Evolutionary conservation across 345 rosid species (phyloP).

Genomic region (Gossypium australe): DNA sequence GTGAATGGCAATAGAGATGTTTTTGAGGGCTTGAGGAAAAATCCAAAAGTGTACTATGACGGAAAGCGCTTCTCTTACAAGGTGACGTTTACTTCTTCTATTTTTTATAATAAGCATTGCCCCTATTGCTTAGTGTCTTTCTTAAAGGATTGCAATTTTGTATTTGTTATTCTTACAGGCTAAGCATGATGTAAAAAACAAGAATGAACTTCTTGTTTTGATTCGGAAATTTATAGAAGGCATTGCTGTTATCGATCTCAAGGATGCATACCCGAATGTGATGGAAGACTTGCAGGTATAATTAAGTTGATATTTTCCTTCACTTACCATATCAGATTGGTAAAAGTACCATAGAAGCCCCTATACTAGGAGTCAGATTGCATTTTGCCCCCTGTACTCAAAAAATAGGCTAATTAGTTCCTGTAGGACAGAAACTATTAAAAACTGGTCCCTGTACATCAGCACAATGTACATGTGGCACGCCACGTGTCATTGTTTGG

Average conservation of each 20-base stretch:
- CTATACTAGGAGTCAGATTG: too few relatives aligned
- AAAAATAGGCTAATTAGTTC: too few relatives aligned
- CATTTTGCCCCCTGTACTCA: too few relatives aligned
- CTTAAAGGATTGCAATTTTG: slow-evolving; percentile 16
- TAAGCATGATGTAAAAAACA: slow-evolving; percentile 69
- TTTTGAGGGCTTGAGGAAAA: slow-evolving; percentile 75
- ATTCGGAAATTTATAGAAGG: slow-evolving; percentile 59
- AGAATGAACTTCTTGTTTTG: slow-evolving; percentile 52
- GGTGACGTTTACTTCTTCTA: background rate
- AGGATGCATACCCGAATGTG: slow-evolving; percentile 80
- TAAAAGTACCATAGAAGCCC: too few relatives aligned
- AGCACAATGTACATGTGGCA: too few relatives aligned
- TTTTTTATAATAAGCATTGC: background rate
- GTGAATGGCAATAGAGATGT: slow-evolving; percentile 66
- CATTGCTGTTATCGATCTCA: slow-evolving; percentile 66
- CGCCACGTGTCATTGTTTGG: too few relatives aligned
- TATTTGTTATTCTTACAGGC: slow-evolving; percentile 35
- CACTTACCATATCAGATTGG: background rate
- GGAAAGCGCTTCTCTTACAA: slow-evolving; percentile 69
- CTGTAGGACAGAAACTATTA: too few relatives aligned
- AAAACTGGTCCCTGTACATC: too few relatives aligned
- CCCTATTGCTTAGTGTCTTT: background rate
- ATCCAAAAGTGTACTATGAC: slow-evolving; percentile 66
- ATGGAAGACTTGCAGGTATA: slow-evolving; percentile 80
- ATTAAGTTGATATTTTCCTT: background rate